A percentile compares a stretch with the other conserved stretches of the same genome.
Evolutionary conservation across 352 stramenopile genomes (phyloP).

Genomic region (Phytophthora citricola): DNA sequence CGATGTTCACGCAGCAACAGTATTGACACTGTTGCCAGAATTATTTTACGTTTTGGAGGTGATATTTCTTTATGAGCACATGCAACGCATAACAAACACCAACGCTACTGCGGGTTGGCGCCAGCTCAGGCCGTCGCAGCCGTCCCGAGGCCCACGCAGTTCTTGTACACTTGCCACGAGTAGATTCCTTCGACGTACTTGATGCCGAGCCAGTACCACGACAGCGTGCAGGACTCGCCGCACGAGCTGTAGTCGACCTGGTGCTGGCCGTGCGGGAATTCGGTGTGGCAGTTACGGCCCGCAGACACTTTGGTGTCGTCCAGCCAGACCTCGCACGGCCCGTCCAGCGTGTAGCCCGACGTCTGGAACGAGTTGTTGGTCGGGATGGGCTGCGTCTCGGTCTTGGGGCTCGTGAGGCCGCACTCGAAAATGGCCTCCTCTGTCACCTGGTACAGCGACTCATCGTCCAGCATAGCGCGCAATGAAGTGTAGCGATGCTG

Average conservation of each 20-base stretch:
- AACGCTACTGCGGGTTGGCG: constrained; percentile 19
- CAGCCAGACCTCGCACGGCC: constrained; percentile 68
- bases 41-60: constrained; percentile 6
- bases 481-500: constrained; percentile 50
- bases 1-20: too few relatives aligned
- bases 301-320: constrained; percentile 47
- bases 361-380: constrained; percentile 50
- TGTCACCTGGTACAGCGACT: constrained; percentile 57
- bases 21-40: not conserved
- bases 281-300: constrained; percentile 53
- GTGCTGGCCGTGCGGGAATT: constrained; percentile 46
- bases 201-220: constrained; percentile 67
- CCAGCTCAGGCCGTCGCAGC: constrained; percentile 15
- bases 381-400: constrained; percentile 53
- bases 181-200: constrained; percentile 56
- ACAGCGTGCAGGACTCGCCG: constrained; percentile 47
- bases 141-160: constrained; percentile 47
- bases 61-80: constrained; percentile 23
- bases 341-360: constrained; percentile 65
- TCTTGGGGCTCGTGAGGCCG: constrained; percentile 53
- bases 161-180: constrained; percentile 76
- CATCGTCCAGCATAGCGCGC: constrained; percentile 62
- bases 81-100: constrained; percentile 32
- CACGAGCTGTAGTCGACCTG: constrained; percentile 60
- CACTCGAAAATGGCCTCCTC: constrained; percentile 61